phyloP scores from a whole-genome alignment of 2,329 filamentous ascomycete species.

The Blastomyces gilchristii region DNA sequence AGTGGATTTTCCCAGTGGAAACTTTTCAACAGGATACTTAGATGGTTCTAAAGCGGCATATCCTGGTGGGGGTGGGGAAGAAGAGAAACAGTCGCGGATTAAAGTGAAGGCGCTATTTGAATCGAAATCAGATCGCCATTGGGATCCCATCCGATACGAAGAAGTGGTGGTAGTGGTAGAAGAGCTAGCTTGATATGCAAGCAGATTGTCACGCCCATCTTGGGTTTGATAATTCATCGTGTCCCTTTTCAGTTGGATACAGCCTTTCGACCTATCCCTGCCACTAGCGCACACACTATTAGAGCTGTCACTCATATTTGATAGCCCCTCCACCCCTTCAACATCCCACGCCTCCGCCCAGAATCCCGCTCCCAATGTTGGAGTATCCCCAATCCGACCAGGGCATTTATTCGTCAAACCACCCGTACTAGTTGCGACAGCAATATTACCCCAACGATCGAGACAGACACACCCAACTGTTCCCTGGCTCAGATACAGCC shows the following conservation, averaged over 20 bases:
- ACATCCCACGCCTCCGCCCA: conserved; percentile 79
- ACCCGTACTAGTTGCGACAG: conserved; percentile 56
- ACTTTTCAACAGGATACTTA: neutral
- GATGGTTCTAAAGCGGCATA: conserved; percentile 13
- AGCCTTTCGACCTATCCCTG: neutral
- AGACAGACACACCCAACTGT: conserved; percentile 76
- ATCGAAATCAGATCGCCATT: neutral
- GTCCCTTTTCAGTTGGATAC: neutral
- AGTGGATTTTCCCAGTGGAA: neutral
- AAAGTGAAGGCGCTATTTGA: neutral
- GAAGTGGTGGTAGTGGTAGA: neutral
- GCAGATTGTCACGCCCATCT: neutral
- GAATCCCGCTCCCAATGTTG: conserved; percentile 71
- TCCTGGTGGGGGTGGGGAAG: neutral
- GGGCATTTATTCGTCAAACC: conserved; percentile 83
- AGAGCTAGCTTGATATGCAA: neutral
- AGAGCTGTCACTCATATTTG: neutral
- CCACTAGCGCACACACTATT: neutral
- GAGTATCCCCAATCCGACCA: conserved; percentile 77
- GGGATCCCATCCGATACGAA: neutral
- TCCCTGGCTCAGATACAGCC: conserved; percentile 62
- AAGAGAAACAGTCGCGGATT: conserved; percentile 5
- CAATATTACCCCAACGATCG: conserved; percentile 64
- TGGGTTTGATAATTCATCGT: conserved; percentile 1
- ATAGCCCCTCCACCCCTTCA: conserved; percentile 17